Evolutionary conservation across 768 basidiomycete genomes (phyloP), one percentile per base, ranked within the genome.

Genomic region (Leccinum rimulosum): DNA sequence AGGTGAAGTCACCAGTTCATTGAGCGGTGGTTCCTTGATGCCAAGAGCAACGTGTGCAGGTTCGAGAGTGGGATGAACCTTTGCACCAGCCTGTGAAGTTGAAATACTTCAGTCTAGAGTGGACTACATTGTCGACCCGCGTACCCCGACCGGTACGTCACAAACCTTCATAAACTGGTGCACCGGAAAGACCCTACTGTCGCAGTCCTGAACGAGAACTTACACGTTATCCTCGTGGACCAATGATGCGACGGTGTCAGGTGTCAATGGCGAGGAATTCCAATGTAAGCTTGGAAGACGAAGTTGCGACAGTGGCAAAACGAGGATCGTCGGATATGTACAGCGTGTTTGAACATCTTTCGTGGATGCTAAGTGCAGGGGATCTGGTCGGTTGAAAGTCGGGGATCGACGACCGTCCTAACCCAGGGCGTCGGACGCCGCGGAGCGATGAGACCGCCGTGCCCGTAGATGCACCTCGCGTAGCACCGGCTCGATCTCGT

Each of bases 11-110:
- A 85, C 68, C 36, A 93, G 77, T 61, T 88, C 85, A 28, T 73
- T 49, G 7, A 95, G 70, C 8, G 89, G 88, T 0, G 88, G 84
- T 71, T 97, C 95, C 66, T 97, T 97, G 74, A 97, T 94, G 2
- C 95, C 95, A 5, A 95, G 68, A 33, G 93, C 73, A 54, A 97
- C 84, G 62, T 94, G 86, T 0, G 91, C 85, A 6, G 82, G 76
- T 4, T 76, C 72, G 17, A 93, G 79, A n/a, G 75, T 77, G 11
- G 80, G 68, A 56, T 81, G 79, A 55, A 93, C 70, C 15, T 71
- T 76, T 19, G 95, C 94, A 15, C 95, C 95, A 38, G 88, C 94
- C 92, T 95, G 65, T 11, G 47, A 57, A 5, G 31, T 33, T 33
- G 45, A 61, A 55, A 54, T 40, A 30, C n/a, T 10, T 61, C 3